Conservation (phyloP, 768 basidiomycete genomes). For the Sporobolomyces phaffii region DNA sequence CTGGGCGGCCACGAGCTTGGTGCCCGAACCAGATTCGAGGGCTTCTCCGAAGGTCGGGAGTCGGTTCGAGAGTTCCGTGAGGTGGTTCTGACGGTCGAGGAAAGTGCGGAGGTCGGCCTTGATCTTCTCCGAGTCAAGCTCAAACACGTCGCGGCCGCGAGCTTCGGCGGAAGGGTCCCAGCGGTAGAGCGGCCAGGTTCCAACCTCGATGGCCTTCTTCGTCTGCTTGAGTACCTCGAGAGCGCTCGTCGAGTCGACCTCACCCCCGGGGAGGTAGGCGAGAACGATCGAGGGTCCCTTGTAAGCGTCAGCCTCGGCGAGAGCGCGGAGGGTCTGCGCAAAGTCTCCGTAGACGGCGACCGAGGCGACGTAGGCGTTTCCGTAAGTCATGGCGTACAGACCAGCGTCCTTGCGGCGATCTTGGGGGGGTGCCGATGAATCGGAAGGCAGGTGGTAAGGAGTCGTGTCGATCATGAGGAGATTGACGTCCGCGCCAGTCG, state of each 20-base stretch:
- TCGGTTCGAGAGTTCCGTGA: slow-evolving; percentile 70
- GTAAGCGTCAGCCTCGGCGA: slow-evolving; percentile 85
- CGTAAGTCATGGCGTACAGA: slow-evolving; percentile 96
- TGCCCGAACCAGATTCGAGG: slow-evolving; percentile 74
- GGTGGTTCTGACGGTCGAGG: slow-evolving; percentile 92
- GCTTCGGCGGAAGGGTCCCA: slow-evolving; percentile 87
- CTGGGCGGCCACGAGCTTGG: slow-evolving; percentile 74
- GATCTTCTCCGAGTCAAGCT: slow-evolving; percentile 83
- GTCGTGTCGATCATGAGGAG: slow-evolving; percentile 88
- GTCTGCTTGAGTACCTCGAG: slow-evolving; percentile 94
- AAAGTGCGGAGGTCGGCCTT: slow-evolving; percentile 90
- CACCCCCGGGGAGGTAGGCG: slow-evolving; percentile 83
- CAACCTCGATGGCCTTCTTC: slow-evolving; percentile 88
- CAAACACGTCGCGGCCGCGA: slow-evolving; percentile 67
- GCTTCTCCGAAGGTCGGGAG: slow-evolving; percentile 62
- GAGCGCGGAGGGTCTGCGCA: slow-evolving; percentile 80
- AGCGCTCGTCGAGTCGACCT: slow-evolving; percentile 65
- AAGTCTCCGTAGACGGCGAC: slow-evolving; percentile 95
- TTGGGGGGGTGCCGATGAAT: slow-evolving; percentile 61
- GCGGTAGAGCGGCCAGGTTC: slow-evolving; percentile 96
- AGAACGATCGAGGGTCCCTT: slow-evolving; percentile 84
- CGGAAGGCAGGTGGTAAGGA: slow-evolving; percentile 65
- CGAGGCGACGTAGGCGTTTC: slow-evolving; percentile 91
- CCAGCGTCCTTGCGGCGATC: slow-evolving; percentile 93
- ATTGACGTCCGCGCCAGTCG: slow-evolving; percentile 86